Evolutionary conservation across 306 rosid species (phyloP), one percentile per base, ranked within the genome.

Genomic region (Gillenia trifoliata): DNA sequence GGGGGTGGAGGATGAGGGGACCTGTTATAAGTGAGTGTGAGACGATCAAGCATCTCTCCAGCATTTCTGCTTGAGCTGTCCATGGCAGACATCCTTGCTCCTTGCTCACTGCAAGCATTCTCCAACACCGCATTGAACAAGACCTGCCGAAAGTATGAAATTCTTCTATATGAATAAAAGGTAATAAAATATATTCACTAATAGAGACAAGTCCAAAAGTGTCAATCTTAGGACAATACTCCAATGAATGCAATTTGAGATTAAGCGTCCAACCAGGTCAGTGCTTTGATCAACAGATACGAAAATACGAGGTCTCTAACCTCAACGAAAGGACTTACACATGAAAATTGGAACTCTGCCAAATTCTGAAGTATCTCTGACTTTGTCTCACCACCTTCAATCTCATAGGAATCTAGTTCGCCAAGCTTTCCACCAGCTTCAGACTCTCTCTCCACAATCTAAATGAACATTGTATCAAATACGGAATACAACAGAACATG

Each of bases 1-100:
- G 20, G 23, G 80, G 34, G 60, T 68, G 64, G 49, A 50, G 83
- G 41, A 74, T 52, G 76, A 57, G 40, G 61, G 78, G 80, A 93
- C 99, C 96, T 90, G 83, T 94, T 92, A 79, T 94, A 94, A 38
- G 93, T 84, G 72, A 94, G 96, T 74, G 99, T 94, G 77, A 94
- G 97, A 73, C 99, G 99, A 75, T 92, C 99, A 82, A 94, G 99
- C 97, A 94, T 94, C 0, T 94, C 99, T 33, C 99, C 99, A 1
- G 99, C 99, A 79, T 94, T 94, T 86, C 99, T 94, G 90, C 99
- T 94, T 57, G 99, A 92, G 81, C 99, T 92, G 82, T 94, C 99
- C 99, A 94, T 92, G 65, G 99, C 99, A 73, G 99, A 94, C 99
- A 94, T 92, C 80, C 99, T 88, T 29, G 99, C 99, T 71, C 99